Evolutionary conservation across 768 basidiomycete species (phyloP).

Genomic region (Lyophyllum decastes): DNA sequence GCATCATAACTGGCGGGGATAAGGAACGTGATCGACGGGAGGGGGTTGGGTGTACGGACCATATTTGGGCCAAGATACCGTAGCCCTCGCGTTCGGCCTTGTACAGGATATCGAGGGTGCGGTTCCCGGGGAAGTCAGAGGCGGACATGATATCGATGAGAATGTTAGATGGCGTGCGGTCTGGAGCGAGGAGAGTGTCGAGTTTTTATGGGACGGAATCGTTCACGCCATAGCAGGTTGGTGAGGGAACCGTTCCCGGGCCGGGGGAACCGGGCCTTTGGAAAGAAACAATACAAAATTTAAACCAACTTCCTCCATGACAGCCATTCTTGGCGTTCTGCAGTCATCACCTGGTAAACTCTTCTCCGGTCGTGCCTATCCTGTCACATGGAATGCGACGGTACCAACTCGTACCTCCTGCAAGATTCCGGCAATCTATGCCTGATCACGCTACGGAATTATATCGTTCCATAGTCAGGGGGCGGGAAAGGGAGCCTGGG

Average conservation of each 20-base stretch:
- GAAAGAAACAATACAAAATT: background rate
- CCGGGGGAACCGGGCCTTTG: background rate
- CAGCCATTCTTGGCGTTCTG: background rate
- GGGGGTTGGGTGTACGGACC: slow-evolving; percentile 24
- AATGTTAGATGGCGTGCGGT: too few relatives aligned
- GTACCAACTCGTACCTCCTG: too few relatives aligned
- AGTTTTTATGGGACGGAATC: background rate
- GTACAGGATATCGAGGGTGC: slow-evolving; percentile 39
- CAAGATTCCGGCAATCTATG: background rate
- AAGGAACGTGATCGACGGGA: background rate
- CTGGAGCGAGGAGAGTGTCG: background rate
- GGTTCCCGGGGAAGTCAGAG: slow-evolving; percentile 27
- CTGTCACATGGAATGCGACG: too few relatives aligned
- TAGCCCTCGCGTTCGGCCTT: slow-evolving; percentile 43
- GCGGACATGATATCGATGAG: background rate
- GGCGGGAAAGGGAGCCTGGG: background rate
- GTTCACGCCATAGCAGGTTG: background rate
- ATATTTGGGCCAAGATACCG: slow-evolving; percentile 44
- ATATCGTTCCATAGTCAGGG: background rate
- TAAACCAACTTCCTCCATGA: background rate
- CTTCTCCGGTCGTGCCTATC: background rate
- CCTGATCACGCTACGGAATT: background rate
- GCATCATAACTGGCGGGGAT: slow-evolving; percentile 39
- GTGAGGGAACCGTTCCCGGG: background rate
- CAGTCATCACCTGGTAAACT: background rate